Base-by-base conservation (phyloP, 2,329 filamentous ascomycete species). In the Magnaporthiopsis incrustans region DNA sequence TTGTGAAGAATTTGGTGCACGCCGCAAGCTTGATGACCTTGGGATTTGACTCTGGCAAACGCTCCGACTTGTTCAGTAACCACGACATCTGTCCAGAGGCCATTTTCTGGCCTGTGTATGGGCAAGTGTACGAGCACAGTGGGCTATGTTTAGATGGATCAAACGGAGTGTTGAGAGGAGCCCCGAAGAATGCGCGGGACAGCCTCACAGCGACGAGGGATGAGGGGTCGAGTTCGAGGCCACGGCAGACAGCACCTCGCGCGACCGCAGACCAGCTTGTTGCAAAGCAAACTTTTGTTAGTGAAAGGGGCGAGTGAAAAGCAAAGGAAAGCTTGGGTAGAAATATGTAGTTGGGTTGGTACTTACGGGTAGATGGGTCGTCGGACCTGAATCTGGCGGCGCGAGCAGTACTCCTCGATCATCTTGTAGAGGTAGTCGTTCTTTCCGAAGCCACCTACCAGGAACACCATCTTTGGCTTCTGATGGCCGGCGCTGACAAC, bases 131-230 rank as follows among this genome's bases (percentile, higher is more conserved):
- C 60, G 59, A 60, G 66, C 56, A 62, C 58, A 58, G 67, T 64
- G 4, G 61, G 50, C 58, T 32, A 30, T 68, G 67, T 4, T 65
- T 25, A 27, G 50, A 44, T 2, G 66, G 64, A 7, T 57, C 53
- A 61, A 65, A 68, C 3, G 26, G 25, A 11, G 58, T 14, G 2
- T 33, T 38, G 30, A 53, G 59, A 2, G 66, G 61, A 2, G 67
- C 68, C 50, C 68, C 68, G 61, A 68, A 70, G 63, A 66, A 65
- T 59, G 67, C 67, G 57, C 68, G 63, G 44, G 67, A 64, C 61
- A 67, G 65, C 15, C 68, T 67, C 12, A 67, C 61, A 33, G 62
- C 65, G 53, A 69, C 64, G 7, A 68, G 60, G 44, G 67, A 63
- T 3, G n/a, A 35, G 30, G 58, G 63, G 53, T 25, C 60, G 59